Conservation (phyloP, 148 eudicot species). For the Diospyros kaki region DNA sequence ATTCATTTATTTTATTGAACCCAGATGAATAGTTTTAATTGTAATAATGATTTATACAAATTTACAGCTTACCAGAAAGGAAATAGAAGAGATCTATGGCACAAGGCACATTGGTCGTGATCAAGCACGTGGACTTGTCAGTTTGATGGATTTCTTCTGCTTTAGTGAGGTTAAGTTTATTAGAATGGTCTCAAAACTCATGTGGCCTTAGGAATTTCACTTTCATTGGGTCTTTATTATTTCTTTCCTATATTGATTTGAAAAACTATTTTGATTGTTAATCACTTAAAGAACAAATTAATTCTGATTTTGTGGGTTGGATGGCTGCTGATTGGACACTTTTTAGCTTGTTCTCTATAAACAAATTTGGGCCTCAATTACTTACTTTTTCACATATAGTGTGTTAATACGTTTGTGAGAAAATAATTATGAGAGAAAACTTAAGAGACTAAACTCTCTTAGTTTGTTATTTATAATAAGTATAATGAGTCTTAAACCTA, state of each 20-base stretch:
- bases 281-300: not conserved
- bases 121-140: conserved; percentile 87
- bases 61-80: conserved; percentile 68
- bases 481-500: too few species aligned
- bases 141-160: conserved; percentile 99
- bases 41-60: not conserved
- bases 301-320: not conserved
- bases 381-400: not conserved
- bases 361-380: not conserved
- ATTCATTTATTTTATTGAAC: not conserved
- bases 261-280: not conserved
- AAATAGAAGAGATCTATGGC: conserved; percentile 81
- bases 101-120: conserved; percentile 94
- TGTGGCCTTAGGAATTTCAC: not conserved
- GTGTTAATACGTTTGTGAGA: too few species aligned
- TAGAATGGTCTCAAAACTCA: not conserved
- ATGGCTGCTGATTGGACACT: not conserved
- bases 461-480: too few species aligned
- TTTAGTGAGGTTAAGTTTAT: conserved; percentile 76
- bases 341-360: not conserved
- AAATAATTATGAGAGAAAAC: too few species aligned
- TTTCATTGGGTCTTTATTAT: not conserved
- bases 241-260: conserved; percentile 6
- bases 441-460: too few species aligned
- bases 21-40: too few species aligned